phyloP scores from a whole-genome alignment of 371 early-diverging fungal species.

The Encephalitozoon romaleae region DNA sequence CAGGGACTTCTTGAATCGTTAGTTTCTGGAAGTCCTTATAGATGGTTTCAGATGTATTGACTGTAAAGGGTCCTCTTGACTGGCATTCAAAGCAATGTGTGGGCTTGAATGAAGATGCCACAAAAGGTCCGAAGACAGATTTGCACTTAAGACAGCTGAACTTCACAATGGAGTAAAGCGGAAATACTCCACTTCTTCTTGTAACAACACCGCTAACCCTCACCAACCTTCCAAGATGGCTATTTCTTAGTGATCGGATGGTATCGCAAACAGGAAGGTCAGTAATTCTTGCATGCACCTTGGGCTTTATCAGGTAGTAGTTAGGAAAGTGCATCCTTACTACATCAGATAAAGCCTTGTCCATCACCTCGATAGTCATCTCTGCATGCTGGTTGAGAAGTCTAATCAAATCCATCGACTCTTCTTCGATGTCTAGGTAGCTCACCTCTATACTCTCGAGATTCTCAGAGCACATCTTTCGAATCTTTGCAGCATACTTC shows the following conservation, averaged over 20 bases:
- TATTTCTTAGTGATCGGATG: constrained; percentile 75
- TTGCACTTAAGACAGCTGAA: constrained; percentile 90
- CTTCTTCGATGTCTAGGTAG: constrained; percentile 51
- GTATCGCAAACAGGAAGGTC: constrained; percentile 74
- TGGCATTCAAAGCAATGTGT: constrained; percentile 82
- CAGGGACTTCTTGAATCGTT: constrained; percentile 92
- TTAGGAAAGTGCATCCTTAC: constrained; percentile 76
- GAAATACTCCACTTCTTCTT: constrained; percentile 82
- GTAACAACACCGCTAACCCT: constrained; percentile 88
- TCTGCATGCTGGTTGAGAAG: constrained; percentile 15
- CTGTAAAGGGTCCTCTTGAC: constrained; percentile 75
- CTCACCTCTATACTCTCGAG: constrained; percentile 52
- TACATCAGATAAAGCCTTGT: constrained; percentile 78
- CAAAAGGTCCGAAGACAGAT: constrained; percentile 80
- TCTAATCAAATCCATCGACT: constrained; percentile 4
- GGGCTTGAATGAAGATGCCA: constrained; percentile 82
- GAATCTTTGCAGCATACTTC: constrained; percentile 56
- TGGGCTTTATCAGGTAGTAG: constrained; percentile 74
- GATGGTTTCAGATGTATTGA: constrained; percentile 82
- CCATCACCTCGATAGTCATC: constrained; percentile 66
- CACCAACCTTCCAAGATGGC: constrained; percentile 80
- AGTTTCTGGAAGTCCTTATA: constrained; percentile 94
- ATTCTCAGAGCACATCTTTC: constrained; percentile 59
- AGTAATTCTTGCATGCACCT: constrained; percentile 83
- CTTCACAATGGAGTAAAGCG: constrained; percentile 87